These are phyloP conservation scores for Trametes maxima DNA, from an alignment of 768 basidiomycete genomes.

Conservation along the genomic window DNA sequence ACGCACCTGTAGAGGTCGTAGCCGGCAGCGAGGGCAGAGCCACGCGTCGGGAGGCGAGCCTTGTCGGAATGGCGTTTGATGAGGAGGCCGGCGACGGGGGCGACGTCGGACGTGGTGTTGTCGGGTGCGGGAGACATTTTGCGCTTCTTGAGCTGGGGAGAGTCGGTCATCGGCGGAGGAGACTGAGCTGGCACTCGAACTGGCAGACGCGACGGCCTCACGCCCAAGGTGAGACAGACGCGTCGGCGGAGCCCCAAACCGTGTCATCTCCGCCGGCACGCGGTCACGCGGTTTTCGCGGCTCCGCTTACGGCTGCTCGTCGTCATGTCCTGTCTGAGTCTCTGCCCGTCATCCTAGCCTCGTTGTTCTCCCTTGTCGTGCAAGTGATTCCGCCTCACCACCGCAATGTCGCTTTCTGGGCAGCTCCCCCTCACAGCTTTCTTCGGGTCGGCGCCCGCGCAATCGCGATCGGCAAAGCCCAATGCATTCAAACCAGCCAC, in stretches of 20 bases:
- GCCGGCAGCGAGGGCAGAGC: constrained; percentile 85
- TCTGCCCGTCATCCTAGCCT: neutral
- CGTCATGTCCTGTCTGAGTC: constrained; percentile 1
- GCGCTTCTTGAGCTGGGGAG: constrained; percentile 52
- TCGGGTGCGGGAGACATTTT: constrained; percentile 50
- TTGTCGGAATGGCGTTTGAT: constrained; percentile 85
- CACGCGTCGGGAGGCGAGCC: constrained; percentile 84
- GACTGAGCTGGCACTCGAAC: neutral
- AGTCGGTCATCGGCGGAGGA: constrained; percentile 22
- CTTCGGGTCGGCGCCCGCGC: neutral
- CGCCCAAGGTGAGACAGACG: constrained; percentile 26
- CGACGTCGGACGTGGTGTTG: constrained; percentile 32
- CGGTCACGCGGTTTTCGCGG: constrained; percentile 14
- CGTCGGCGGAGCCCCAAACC: constrained; percentile 37
- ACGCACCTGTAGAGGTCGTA: constrained; percentile 94
- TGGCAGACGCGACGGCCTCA: too few relatives aligned
- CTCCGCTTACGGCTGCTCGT: neutral
- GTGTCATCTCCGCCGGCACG: constrained; percentile 43
- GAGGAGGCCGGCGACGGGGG: constrained; percentile 58
- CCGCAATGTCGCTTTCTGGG: neutral
- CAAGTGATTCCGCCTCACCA: neutral
- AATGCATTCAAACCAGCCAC: neutral
- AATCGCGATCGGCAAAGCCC: neutral
- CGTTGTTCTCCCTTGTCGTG: neutral
- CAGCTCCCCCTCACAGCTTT: constrained; percentile 13